Conservation (phyloP, 2,329 filamentous ascomycete genomes). For the Plectosphaerella plurivora region DNA sequence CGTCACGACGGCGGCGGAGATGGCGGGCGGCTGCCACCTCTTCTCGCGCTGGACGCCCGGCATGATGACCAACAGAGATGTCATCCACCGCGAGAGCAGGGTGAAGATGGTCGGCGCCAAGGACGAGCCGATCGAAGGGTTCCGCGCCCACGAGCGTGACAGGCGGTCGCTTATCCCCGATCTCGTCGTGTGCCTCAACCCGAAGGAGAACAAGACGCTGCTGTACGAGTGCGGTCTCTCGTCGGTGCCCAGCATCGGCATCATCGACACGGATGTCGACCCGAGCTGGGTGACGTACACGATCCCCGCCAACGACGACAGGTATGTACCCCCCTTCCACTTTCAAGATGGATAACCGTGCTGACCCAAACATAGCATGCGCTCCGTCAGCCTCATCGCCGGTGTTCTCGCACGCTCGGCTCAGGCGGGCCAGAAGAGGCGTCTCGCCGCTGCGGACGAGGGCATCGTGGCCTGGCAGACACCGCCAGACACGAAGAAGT, state of each 20-base stretch:
- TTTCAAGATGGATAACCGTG: neutral
- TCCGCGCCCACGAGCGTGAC: constrained; percentile 59
- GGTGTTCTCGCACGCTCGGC: constrained; percentile 84
- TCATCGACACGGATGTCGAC: constrained; percentile 91
- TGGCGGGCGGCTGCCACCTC: constrained; percentile 77
- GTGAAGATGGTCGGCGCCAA: constrained; percentile 73
- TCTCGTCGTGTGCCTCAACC: constrained; percentile 88
- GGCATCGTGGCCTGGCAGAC: constrained; percentile 63
- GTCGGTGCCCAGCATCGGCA: constrained; percentile 87
- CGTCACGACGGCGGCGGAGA: constrained; percentile 74
- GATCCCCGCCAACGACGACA: constrained; percentile 96
- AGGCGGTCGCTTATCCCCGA: constrained; percentile 74
- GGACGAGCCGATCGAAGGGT: constrained; percentile 59
- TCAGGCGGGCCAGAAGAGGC: constrained; percentile 65
- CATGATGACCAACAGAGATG: constrained; percentile 85
- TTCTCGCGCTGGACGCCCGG: constrained; percentile 94
- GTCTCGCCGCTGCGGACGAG: constrained; percentile 56
- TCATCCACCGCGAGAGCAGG: constrained; percentile 69
- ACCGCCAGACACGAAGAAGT: constrained; percentile 33
- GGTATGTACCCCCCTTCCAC: constrained; percentile 45
- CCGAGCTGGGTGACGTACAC: constrained; percentile 94
- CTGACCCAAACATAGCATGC: constrained; percentile 52
- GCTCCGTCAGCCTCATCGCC: constrained; percentile 75
- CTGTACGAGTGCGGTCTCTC: constrained; percentile 87
- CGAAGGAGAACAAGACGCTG: constrained; percentile 84